These are phyloP conservation scores for Pelargonium fulgidum DNA, from an alignment of 441 rosid species.

Conservation along the genomic window DNA sequence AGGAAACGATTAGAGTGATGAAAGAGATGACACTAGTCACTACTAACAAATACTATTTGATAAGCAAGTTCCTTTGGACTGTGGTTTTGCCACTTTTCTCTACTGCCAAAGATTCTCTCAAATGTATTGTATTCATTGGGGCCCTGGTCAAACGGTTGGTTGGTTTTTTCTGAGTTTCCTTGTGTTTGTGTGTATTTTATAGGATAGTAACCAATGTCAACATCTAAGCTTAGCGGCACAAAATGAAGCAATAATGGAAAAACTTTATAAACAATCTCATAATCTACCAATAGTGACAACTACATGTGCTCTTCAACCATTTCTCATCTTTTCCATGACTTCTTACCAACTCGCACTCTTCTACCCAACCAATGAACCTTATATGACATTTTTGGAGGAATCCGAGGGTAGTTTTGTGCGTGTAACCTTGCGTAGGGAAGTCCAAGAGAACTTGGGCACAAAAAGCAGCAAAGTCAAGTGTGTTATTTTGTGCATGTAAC, in stretches of 20 bases:
- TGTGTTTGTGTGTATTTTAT: constrained; percentile 12
- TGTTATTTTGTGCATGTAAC: no score
- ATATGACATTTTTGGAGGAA: no score
- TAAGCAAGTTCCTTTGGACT: constrained; percentile 25
- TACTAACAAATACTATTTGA: no score
- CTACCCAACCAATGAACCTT: no score
- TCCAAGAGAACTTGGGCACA: no score
- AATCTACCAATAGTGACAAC: not conserved
- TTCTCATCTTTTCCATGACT: not conserved
- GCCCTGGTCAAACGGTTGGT: constrained; percentile 43
- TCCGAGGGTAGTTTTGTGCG: no score
- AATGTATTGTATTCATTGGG: constrained; percentile 25
- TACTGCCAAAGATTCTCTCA: constrained; percentile 29
- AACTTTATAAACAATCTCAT: no score
- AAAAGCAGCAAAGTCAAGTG: no score
- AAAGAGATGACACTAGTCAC: constrained; percentile 16
- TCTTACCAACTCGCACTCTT: not conserved
- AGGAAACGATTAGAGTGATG: constrained; percentile 11
- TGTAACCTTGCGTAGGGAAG: no score
- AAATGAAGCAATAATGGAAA: not conserved
- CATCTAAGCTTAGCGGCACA: not conserved
- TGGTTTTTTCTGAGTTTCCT: constrained; percentile 36
- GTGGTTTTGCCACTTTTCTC: constrained; percentile 16
- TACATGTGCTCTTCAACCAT: constrained; percentile 5
- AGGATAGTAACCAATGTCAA: not conserved